Percentiles rank a stretch among this genome's conserved stretches.
phyloP scores from a whole-genome alignment of 441 rosid species.

The Arabidopsis hybrid region DNA sequence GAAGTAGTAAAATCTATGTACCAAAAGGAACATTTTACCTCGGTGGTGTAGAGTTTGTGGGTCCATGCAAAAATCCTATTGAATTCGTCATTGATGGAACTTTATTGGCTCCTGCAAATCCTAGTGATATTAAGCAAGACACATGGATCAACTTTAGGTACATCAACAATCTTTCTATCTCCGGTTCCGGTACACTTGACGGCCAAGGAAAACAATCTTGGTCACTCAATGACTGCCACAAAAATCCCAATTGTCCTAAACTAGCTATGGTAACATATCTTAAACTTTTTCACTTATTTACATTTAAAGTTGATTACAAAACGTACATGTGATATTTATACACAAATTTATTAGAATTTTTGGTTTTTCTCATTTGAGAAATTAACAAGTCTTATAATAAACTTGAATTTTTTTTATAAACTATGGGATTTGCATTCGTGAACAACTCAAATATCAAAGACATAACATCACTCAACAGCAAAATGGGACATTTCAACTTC shows the following conservation, averaged over 20 bases:
- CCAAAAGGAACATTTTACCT: slow-evolving; percentile 53
- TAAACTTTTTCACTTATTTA: background rate
- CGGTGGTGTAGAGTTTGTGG: slow-evolving; percentile 46
- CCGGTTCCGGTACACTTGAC: slow-evolving; percentile 54
- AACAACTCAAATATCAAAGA: slow-evolving; percentile 41
- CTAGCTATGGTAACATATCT: slow-evolving; percentile 35
- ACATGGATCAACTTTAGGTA: slow-evolving; percentile 51
- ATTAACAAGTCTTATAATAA: background rate
- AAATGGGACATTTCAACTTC: slow-evolving; percentile 49
- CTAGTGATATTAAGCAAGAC: background rate
- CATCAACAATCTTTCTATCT: slow-evolving; percentile 40
- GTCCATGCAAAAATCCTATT: slow-evolving; percentile 58
- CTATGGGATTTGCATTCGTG: slow-evolving; percentile 48
- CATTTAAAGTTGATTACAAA: background rate
- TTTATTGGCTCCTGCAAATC: slow-evolving; percentile 46
- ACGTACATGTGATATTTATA: too few species aligned
- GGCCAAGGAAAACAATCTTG: slow-evolving; percentile 53
- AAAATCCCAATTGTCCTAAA: slow-evolving; percentile 38
- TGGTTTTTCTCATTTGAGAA: too few species aligned
- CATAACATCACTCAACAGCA: slow-evolving; percentile 54
- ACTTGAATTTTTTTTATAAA: slow-evolving; percentile 29
- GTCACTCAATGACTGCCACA: slow-evolving; percentile 42
- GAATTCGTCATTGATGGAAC: slow-evolving; percentile 48
- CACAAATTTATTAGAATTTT: too few species aligned
- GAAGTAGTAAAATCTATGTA: slow-evolving; percentile 46